Conservation (phyloP, 176 grass and related monocot species). For the Coix lacrymajobi region DNA sequence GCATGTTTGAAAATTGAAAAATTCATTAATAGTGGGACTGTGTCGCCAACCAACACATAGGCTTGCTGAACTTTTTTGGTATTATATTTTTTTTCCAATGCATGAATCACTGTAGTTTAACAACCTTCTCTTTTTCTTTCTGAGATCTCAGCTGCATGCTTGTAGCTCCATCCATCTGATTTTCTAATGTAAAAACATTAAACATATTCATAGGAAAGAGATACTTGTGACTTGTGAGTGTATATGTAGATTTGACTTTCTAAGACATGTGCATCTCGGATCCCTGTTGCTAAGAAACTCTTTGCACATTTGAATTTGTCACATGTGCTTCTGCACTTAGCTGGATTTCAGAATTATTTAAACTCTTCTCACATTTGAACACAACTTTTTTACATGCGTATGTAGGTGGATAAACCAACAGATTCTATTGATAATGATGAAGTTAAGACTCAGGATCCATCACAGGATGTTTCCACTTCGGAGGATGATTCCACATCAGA, state of each 20-base stretch:
- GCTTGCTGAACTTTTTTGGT: background rate
- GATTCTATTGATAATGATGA: conserved; percentile 8
- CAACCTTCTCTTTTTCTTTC: background rate
- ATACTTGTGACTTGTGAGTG: background rate
- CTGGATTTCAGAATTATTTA: background rate
- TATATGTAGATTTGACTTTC: background rate
- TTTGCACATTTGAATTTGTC: background rate
- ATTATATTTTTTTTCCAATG: background rate
- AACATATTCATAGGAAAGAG: background rate
- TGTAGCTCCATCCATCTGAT: background rate
- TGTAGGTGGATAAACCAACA: conserved; percentile 41
- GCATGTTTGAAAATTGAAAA: background rate
- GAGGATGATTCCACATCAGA: conserved; percentile 35
- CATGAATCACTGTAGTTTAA: background rate
- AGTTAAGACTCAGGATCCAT: background rate
- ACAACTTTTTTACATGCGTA: conserved; percentile 5
- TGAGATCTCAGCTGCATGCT: background rate
- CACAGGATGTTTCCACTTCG: conserved; percentile 25
- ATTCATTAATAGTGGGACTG: background rate
- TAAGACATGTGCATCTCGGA: background rate
- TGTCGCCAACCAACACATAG: background rate
- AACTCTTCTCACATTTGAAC: background rate
- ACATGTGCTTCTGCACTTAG: background rate
- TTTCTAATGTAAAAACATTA: background rate
- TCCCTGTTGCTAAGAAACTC: background rate